Evolutionary conservation across 2,329 filamentous ascomycete genomes (phyloP), one percentile per base, ranked within the genome.

Genomic region (Colletotrichum gigasporum): DNA sequence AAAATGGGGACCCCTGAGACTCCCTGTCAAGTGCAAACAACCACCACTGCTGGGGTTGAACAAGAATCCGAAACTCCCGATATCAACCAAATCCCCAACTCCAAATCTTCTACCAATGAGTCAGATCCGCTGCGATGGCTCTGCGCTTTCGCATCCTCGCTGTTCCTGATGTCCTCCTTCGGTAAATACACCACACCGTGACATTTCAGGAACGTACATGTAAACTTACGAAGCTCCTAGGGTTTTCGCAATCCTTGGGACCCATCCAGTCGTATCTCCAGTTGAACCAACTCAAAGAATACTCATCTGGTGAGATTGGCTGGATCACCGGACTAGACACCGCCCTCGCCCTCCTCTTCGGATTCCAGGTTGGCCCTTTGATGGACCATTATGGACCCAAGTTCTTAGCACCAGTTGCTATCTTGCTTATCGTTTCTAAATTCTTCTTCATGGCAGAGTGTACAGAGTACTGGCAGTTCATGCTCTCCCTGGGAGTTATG

Each of bases 251-350:
- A 56, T 78, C 70, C 60, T 78, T 84, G 14, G 82, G 82, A 24
- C 77, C 80, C 1, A 70, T 84, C 1, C 82, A 84, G 66, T 74
- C 81, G 39, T 82, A 83, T 58, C 75, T 83, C 18, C 75, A 75
- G 32, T 72, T 70, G 4, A 73, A 84, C 56, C 82, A 85, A 66
- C 73, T 84, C 1, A 69, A 73, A 0, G 61, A 69, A 7, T 82
- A 81, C 63, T 75, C 74, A 3, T 72, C 78, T 4, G 70, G 77
- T 3, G 76, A 83, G 16, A 75, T 85, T 1, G 82, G 81, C 24
- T 84, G 82, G 82, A 83, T 84, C 56, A 77, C 79, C 0, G 79
- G 81, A 1, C 65, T 83, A 3, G 78, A 82, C 24, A 75, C 79
- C 3, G 82, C 82, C 52, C 68, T 84, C 2, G 74, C 78, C 0